These are phyloP conservation scores for Solanum rostratum DNA, from an alignment of 257 asterid species.

Conservation along the genomic window DNA sequence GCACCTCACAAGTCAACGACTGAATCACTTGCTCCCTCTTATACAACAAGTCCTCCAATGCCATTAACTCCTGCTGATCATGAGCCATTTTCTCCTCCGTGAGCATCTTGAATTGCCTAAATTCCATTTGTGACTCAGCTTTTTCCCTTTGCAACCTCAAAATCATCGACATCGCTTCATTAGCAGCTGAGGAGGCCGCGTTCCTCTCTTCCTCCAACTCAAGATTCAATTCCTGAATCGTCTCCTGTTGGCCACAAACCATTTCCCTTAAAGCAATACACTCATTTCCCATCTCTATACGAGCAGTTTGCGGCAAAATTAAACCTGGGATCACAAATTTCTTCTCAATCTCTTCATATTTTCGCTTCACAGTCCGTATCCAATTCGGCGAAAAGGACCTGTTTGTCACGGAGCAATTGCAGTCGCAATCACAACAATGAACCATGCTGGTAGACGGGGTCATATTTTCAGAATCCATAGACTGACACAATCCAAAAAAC, in stretches of 20 bases:
- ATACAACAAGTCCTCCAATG: slow-evolving; percentile 75
- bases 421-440: slow-evolving; percentile 74
- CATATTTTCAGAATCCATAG: slow-evolving; percentile 49
- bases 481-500: slow-evolving; percentile 15
- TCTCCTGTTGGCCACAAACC: slow-evolving; percentile 63
- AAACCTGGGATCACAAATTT: slow-evolving; percentile 32
- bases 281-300: slow-evolving; percentile 69
- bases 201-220: slow-evolving; percentile 98
- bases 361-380: slow-evolving; percentile 65
- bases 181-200: slow-evolving; percentile 90
- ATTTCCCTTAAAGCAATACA: slow-evolving; percentile 69
- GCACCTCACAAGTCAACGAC: slow-evolving; percentile 69
- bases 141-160: slow-evolving; percentile 90
- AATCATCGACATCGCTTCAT: slow-evolving; percentile 96
- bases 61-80: slow-evolving; percentile 63
- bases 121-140: slow-evolving; percentile 89
- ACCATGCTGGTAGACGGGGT: slow-evolving; percentile 23
- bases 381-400: slow-evolving; percentile 37
- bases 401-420: slow-evolving; percentile 40
- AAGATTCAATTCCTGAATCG: slow-evolving; percentile 49
- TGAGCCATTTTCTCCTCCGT: slow-evolving; percentile 94
- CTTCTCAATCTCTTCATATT: slow-evolving; percentile 31
- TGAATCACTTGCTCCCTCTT: slow-evolving; percentile 74
- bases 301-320: slow-evolving; percentile 49
- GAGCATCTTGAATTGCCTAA: slow-evolving; percentile 76